Evolutionary conservation across 768 basidiomycete genomes (phyloP), one percentile per base, ranked within the genome.

Genomic region (Tubosaeta sp.): DNA sequence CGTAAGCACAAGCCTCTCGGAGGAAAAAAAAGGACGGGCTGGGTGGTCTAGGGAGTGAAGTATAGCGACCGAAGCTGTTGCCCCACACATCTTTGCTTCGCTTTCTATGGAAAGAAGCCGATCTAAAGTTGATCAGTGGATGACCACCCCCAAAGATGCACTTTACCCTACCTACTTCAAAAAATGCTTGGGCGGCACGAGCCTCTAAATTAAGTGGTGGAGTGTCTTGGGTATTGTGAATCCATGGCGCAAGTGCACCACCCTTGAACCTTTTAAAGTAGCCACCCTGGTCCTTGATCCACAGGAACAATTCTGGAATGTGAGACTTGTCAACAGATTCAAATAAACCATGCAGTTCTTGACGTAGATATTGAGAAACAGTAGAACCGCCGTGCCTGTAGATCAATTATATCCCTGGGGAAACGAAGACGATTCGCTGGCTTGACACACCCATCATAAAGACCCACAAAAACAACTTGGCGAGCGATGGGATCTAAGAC

Each of bases 201-300:
- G 93, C 87, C 61, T 94, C 90, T 35, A 97, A 69, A 57, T 93
- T 87, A 63, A 90, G 68, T 18, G 67, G 65, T 34, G 64, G 67
- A 24, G 66, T 59, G 32, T 59, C 58, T 34, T 63, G 63, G 1
- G 61, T 57, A 13, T 60, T 58, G 47, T 70, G 62, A 19, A 75
- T 59, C 90, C 88, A 92, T 11, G 87, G 86, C 3, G 76, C 64
- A 27, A 96, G 73, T 3, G 76, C 82, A 11, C 94, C 94, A 8
- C 94, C 94, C 57, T 72, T 76, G 69, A 90, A 97, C 44, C 94
- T 81, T 61, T 84, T 87, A 68, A 94, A 97, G 68, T 97, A 97
- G 14, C 94, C 94, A 7, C 91, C 92, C 6, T 86, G 67, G 60
- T 85, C 83, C 56, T 86, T 86, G 46, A 86, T 78, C 84, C 87